These are phyloP conservation scores for Leptomonas seymouri DNA, from an alignment of 208 protist genomes.

Conservation along the genomic window DNA sequence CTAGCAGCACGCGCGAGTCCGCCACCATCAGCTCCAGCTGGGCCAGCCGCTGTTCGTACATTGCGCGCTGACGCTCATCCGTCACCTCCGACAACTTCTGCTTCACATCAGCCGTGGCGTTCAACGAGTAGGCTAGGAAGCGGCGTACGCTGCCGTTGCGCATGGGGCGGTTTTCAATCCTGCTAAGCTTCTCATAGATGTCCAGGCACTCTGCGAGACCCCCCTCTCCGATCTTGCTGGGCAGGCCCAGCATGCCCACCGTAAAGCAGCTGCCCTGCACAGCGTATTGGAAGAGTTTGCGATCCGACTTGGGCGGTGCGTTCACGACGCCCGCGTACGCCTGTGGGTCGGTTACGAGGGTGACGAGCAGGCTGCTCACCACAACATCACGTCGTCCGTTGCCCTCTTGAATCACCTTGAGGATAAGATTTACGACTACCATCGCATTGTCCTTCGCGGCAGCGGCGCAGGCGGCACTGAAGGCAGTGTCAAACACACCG, in stretches of 20 bases:
- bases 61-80: constrained; percentile 15
- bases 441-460: constrained; percentile 34
- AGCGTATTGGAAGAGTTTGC: constrained; percentile 53
- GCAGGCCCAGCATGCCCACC: constrained; percentile 35
- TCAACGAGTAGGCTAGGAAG: constrained; percentile 48
- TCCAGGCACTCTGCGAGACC: constrained; percentile 20
- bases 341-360: constrained; percentile 30
- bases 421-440: constrained; percentile 34
- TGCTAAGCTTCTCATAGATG: constrained; percentile 29
- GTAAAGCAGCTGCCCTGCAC: constrained; percentile 52
- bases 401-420: constrained; percentile 33
- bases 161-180: constrained; percentile 32
- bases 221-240: constrained; percentile 26
- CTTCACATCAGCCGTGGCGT: constrained; percentile 29
- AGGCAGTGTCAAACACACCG: constrained; percentile 22
- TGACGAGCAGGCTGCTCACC: constrained; percentile 47
- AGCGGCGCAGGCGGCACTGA: constrained; percentile 27
- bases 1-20: constrained; percentile 42
- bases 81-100: constrained; percentile 13
- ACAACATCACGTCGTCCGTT: constrained; percentile 35
- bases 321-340: constrained; percentile 23
- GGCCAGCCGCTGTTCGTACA: constrained; percentile 22
- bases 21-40: constrained; percentile 39
- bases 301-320: constrained; percentile 22
- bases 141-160: constrained; percentile 53